Base-by-base conservation (phyloP, 139 green algal species). In the Picochlorum costavermella region DNA sequence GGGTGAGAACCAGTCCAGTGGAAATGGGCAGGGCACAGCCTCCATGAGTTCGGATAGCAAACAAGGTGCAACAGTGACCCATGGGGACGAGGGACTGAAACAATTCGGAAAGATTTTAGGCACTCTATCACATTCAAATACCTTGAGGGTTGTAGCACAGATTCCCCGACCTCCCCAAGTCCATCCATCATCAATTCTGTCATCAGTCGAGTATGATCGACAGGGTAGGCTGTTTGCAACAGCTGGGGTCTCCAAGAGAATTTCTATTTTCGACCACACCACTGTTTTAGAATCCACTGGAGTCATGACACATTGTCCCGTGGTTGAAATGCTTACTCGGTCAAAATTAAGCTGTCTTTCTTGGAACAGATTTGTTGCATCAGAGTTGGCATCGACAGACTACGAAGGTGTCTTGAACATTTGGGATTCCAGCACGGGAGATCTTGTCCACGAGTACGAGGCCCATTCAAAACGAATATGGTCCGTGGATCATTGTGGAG, bases 391-490 rank as follows among this genome's bases (percentile, higher is more conserved):
- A 6, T 78, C 55, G 37, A 73, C 71, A 9, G 87, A 96, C 66
- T 96, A 96, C 46, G 87, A 95, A 43, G 81, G 84, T 43, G 75
- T 83, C 16, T 75, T 91, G n/a, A 63, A 59, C 26, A 64, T 91
- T 37, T 90, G 84, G 86, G 84, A 92, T 57, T 64, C 85, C 16
- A 59, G 17, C 25, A 83, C 70, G 2, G 70, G 74, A 1, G 62
- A 79, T 68, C 65, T 78, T 44, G 28, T 90, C 11, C 62, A 62
- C 0, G 86, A 88, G 59, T 90, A 84, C 56, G 70, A 88, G 63
- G 88, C 84, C 2, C 88, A 95, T 73, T 64, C 81, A 28, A 76
- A 86, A 67, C 80, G 92, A 12, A 85, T 95, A 33, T 97, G 92
- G 92, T 84, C 63, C 13, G 82, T 96, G 5, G 88, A 95, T 68